These are phyloP conservation scores for Saturnispora saitoi DNA, from an alignment of 805 yeast genomes.

Conservation along the genomic window DNA sequence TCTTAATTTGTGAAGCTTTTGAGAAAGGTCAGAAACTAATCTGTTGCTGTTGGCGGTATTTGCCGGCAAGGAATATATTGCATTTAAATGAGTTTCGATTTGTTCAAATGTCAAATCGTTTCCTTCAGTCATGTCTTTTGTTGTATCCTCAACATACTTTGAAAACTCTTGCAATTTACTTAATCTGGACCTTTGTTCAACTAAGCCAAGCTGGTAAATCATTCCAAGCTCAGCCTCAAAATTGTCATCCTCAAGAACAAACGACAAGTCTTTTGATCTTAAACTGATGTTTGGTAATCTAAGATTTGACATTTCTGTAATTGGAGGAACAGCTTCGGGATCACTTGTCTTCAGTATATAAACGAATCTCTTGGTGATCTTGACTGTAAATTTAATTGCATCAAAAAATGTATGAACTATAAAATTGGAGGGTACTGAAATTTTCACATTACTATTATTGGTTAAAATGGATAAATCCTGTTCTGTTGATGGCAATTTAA, in stretches of 20 bases:
- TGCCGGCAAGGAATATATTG: neutral
- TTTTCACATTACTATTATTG: constrained; percentile 33
- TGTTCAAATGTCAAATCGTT: constrained; percentile 1
- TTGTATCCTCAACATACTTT: neutral
- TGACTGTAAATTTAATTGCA: constrained; percentile 57
- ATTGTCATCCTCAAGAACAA: constrained; percentile 54
- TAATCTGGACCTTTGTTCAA: constrained; percentile 47
- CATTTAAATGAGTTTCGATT: neutral
- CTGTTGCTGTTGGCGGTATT: neutral
- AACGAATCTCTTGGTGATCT: constrained; percentile 54
- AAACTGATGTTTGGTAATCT: constrained; percentile 37
- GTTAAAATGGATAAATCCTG: constrained; percentile 12
- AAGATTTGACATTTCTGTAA: constrained; percentile 31
- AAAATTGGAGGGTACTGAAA: constrained; percentile 65
- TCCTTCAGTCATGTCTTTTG: neutral
- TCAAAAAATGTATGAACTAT: constrained; percentile 75
- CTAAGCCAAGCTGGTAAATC: constrained; percentile 47
- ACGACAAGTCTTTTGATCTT: constrained; percentile 32
- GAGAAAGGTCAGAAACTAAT: constrained; percentile 10
- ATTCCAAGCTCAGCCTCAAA: constrained; percentile 54
- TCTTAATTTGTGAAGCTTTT: constrained; percentile 17
- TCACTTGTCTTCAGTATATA: constrained; percentile 39
- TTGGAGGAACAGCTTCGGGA: constrained; percentile 25
- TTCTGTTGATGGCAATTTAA: constrained; percentile 2
- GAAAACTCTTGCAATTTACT: constrained; percentile 27